These are phyloP conservation scores for Borovskyia barvae DNA, from an alignment of 208 protist genomes.

Conservation along the genomic window DNA sequence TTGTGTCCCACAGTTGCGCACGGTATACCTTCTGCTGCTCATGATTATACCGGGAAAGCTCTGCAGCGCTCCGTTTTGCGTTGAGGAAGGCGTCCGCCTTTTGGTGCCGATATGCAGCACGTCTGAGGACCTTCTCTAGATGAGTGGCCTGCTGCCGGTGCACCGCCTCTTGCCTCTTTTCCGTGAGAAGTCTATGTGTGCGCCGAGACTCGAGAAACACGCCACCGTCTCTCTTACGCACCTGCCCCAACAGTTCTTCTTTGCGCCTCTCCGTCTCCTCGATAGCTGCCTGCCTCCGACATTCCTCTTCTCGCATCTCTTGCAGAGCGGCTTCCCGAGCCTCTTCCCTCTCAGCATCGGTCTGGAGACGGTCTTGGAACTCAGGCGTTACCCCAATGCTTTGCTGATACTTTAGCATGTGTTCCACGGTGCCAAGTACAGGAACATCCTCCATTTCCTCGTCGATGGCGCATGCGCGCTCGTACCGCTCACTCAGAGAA, in stretches of 20 bases:
- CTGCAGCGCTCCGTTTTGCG: not conserved
- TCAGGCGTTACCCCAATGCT: conserved; percentile 2
- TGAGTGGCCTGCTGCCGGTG: not conserved
- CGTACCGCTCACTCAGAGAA: not conserved
- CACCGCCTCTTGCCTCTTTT: not conserved
- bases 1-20: not conserved
- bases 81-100: conserved; percentile 6
- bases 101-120: not conserved
- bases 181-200: not conserved
- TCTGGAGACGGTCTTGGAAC: conserved; percentile 9
- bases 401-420: conserved; percentile 16
- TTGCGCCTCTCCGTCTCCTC: not conserved
- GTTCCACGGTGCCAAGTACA: conserved; percentile 6
- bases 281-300: not conserved
- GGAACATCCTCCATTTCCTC: conserved; percentile 9
- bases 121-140: not conserved
- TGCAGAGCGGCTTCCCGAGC: not conserved
- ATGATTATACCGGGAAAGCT: conserved; percentile 1
- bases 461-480: conserved; percentile 1
- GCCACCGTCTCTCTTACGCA: not conserved
- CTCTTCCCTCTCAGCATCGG: not conserved
- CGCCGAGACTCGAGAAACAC: not conserved
- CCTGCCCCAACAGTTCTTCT: not conserved
- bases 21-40: conserved; percentile 10
- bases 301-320: not conserved